Evolutionary conservation across 306 rosid genomes (phyloP).

Genomic region (Pyrus communis): DNA sequence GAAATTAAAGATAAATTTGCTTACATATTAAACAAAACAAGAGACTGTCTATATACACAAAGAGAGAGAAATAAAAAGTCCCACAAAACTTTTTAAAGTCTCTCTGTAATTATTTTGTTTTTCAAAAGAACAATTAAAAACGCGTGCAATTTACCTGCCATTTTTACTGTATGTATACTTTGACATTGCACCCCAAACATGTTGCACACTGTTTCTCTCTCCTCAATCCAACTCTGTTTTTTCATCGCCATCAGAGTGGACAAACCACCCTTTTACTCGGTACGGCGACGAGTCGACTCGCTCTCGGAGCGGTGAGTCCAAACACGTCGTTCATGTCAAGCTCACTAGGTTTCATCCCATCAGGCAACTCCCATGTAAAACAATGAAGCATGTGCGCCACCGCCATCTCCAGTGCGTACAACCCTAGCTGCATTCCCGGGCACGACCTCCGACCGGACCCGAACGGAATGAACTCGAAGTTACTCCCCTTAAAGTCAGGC

Average conservation of each 20-base stretch:
- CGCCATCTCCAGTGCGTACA: conserved; percentile 62
- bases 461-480: conserved; percentile 83
- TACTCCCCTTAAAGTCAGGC: conserved; percentile 66
- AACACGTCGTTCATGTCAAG: conserved; percentile 71
- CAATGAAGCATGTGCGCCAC: conserved; percentile 75
- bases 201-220: not conserved
- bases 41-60: not conserved
- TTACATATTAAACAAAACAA: not conserved
- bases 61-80: not conserved
- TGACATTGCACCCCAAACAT: not conserved
- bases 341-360: conserved; percentile 76
- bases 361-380: conserved; percentile 75
- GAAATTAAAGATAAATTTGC: not conserved
- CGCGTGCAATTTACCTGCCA: not conserved
- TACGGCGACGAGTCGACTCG: conserved; percentile 67
- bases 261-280: conserved; percentile 58
- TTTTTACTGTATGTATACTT: not conserved
- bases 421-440: conserved; percentile 87
- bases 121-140: not conserved
- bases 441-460: conserved; percentile 94
- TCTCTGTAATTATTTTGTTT: not conserved
- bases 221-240: not conserved
- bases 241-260: conserved; percentile 16
- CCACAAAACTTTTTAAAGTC: not conserved
- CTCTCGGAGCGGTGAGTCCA: conserved; percentile 87